Base-by-base conservation (phyloP, 371 early-diverging fungal genomes). In the Batrachochytrium dendrobatidis region DNA sequence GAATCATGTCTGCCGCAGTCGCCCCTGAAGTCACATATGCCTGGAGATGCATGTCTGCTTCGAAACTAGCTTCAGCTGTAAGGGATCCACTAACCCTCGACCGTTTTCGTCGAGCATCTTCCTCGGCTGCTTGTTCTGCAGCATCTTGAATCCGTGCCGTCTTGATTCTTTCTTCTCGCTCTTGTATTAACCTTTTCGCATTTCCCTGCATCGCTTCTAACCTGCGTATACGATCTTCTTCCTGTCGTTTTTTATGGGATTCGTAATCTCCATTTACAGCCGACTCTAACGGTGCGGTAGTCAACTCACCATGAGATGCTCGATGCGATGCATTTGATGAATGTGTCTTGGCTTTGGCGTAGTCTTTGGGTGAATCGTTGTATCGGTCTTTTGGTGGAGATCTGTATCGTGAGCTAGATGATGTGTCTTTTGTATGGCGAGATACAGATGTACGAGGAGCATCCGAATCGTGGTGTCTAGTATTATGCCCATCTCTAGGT, bases 1-100 rank as follows among this genome's bases (percentile, higher is more conserved):
- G 26, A 35, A 74, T 62, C 69, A 67, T 67, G 35, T 69, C 75
- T 17, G 71, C 66, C 2, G 67, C 67, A 31, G 35, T 53, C 54
- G 52, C 53, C 8, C 57, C 57, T 10, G 15, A 45, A 3, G 20
- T 32, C 3, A 29, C 52, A 35, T 32, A 54, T 35, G 55, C 25
- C 45, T 61, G 53, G 46, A 55, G 28, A 8, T 59, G 61, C 56
- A 66, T 25, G 29, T 68, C 68, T 28, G 43, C 8, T 32, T 39
- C 2, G 44, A 68, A 68, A 4, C 59, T 35, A 26, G 56, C 61
- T 10, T 60, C 67, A n/a, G 53, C 28, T 8, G 18, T 43, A 20
- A 56, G 50, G 22, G 29, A 53, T 22, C 30, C 65, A n/a, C 57
- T n/a, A n/a, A n/a, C n/a, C n/a, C n/a, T n/a, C n/a, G 55, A 22